Conservation (phyloP, 169 alveolate species). For the Plasmodium malariae region DNA sequence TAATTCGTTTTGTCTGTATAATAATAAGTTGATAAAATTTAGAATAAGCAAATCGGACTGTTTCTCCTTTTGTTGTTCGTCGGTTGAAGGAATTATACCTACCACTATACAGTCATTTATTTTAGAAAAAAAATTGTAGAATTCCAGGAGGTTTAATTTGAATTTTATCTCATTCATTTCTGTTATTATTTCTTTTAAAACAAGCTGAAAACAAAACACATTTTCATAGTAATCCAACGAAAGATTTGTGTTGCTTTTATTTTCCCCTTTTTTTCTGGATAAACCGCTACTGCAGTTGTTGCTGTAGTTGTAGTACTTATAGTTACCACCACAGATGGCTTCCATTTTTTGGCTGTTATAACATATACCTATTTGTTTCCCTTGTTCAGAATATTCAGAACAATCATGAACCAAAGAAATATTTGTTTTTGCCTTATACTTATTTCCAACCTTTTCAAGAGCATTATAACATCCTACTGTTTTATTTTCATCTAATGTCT, state of each 20-base stretch:
- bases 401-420: not conserved
- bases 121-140: not conserved
- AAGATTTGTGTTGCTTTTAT: not conserved
- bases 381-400: not conserved
- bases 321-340: not conserved
- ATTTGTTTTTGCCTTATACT: not conserved
- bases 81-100: conserved; percentile 7
- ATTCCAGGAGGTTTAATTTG: conserved; percentile 12
- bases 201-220: conserved; percentile 3
- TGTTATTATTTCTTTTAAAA: conserved; percentile 8
- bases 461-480: too few species aligned
- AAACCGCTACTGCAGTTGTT: not conserved
- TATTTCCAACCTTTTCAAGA: not conserved
- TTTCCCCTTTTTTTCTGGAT: not conserved
- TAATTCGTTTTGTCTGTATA: not conserved
- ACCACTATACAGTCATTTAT: not conserved
- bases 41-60: not conserved
- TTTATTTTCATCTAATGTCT: not conserved
- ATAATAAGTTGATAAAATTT: conserved; percentile 1
- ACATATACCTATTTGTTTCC: not conserved
- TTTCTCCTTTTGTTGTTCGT: not conserved
- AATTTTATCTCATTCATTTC: not conserved
- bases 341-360: too few species aligned
- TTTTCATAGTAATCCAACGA: not conserved
- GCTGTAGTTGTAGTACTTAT: not conserved